A percentile compares a stretch with the other conserved stretches of the same genome.
These are phyloP conservation scores for Crepidotus variabilis DNA, from an alignment of 768 basidiomycete species.

Conservation along the genomic window DNA sequence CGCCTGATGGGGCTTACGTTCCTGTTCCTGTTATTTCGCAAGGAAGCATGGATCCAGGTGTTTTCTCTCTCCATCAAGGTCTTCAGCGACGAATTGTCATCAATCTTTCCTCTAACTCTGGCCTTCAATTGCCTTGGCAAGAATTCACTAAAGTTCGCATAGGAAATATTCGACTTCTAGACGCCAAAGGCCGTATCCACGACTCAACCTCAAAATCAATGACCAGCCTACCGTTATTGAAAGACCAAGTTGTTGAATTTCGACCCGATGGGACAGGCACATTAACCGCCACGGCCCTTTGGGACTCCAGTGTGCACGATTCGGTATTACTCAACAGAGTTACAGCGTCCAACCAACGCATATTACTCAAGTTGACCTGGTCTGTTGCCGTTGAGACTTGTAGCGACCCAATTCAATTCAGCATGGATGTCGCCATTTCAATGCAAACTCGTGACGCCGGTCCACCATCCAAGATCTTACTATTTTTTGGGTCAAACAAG, in stretches of 20 bases:
- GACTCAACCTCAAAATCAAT: constrained; percentile 71
- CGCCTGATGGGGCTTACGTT: constrained; percentile 76
- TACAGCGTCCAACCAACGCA: constrained; percentile 71
- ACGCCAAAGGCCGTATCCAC: constrained; percentile 77
- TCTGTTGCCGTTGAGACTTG: constrained; percentile 81
- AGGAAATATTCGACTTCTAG: constrained; percentile 82
- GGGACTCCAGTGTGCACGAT: constrained; percentile 94
- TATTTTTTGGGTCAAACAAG: constrained; percentile 75
- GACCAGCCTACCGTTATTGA: constrained; percentile 69
- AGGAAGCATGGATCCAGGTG: constrained; percentile 74
- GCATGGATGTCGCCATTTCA: constrained; percentile 79
- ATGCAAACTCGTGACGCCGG: constrained; percentile 84
- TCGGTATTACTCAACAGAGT: constrained; percentile 83
- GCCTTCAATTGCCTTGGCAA: constrained; percentile 84
- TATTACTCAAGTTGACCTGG: constrained; percentile 77
- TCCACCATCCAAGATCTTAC: constrained; percentile 72
- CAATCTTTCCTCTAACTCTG: constrained; percentile 82
- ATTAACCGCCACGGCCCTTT: constrained; percentile 68
- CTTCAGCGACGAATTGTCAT: constrained; percentile 81
- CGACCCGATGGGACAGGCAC: constrained; percentile 79
- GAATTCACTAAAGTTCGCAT: constrained; percentile 72
- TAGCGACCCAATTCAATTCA: constrained; percentile 83
- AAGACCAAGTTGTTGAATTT: constrained; percentile 72
- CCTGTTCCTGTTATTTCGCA: constrained; percentile 82
- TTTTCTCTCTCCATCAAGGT: constrained; percentile 89